Evolutionary conservation across 2,329 filamentous ascomycete genomes (phyloP), one percentile per base, ranked within the genome.

Genomic region (Fusarium humuli): DNA sequence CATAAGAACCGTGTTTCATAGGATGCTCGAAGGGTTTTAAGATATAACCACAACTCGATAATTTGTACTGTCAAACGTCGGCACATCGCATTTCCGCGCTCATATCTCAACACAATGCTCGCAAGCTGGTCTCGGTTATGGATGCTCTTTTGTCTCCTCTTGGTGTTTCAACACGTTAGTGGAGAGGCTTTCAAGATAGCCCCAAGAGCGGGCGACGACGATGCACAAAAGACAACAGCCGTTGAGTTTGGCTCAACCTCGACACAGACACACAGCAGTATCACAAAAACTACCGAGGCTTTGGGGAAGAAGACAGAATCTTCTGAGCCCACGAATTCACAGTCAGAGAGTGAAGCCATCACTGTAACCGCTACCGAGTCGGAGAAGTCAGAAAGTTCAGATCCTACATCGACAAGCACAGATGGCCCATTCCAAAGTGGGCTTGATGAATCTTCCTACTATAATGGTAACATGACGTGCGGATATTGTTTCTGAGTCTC

Each of bases 81-180:
- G 20, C 47, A 18, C 16, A 52, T 23, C 30, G 7, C 18, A n/a
- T 52, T 27, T 29, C 25, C 7, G 18, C 18, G 23, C 18, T 18
- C 22, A 29, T 23, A 40, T 34, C 41, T 45, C 30, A 29, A 18
- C 54, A 27, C 44, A 52, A 84, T 83, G 83, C 65, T 79, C 54
- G 67, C 71, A 25, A 79, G 72, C 61, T 75, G 78, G 65, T 61
- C 72, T 57, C 77, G 77, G 49, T 57, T 81, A 45, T 81, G 78
- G 78, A 77, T 78, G 37, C 67, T 84, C 46, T 70, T 85, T 59
- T 81, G 79, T 70, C 72, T 85, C 23, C 52, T 80, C 6, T 49
- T 84, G 44, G 75, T 76, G 44, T 71, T 83, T 25, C 80, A 85
- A 45, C 66, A 79, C 48, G 79, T 77, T 22, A 71, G 75, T 23